Evolutionary conservation across 2,329 filamentous ascomycete genomes (phyloP).

Genomic region (Penicillium sp.): DNA sequence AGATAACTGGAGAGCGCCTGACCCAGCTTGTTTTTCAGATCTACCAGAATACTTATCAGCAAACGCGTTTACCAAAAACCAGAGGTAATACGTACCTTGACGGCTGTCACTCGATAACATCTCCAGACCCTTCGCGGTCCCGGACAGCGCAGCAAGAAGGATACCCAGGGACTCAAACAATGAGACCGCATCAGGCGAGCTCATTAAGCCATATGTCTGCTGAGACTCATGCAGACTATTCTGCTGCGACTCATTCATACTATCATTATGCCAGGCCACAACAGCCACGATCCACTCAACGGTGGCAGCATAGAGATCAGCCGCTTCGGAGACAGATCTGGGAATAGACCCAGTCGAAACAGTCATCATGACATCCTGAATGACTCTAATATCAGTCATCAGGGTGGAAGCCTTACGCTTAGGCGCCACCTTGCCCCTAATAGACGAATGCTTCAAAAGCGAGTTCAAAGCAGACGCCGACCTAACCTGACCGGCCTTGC

Average conservation of each 20-base stretch:
- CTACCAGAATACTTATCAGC: constrained; percentile 6
- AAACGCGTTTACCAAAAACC: neutral
- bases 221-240: constrained; percentile 23
- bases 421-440: constrained; percentile 14
- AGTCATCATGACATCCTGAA: constrained; percentile 40
- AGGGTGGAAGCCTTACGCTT: constrained; percentile 28
- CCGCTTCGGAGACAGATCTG: constrained; percentile 27
- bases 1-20: constrained; percentile 39
- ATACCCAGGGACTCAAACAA: constrained; percentile 43
- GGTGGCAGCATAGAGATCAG: constrained; percentile 30
- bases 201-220: constrained; percentile 29
- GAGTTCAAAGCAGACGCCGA: constrained; percentile 32
- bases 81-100: constrained; percentile 26
- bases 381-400: constrained; percentile 41
- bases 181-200: constrained; percentile 36
- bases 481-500: constrained; percentile 31
- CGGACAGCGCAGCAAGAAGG: constrained; percentile 37
- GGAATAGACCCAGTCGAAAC: constrained; percentile 34
- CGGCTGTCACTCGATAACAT: constrained; percentile 32
- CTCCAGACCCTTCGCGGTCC: constrained; percentile 34
- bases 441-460: constrained; percentile 35
- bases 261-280: constrained; percentile 32
- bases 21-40: constrained; percentile 38
- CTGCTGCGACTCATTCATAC: constrained; percentile 26
- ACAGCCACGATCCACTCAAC: constrained; percentile 40